Base-by-base conservation (phyloP, 768 basidiomycete species). In the Mycena epipterygia region DNA sequence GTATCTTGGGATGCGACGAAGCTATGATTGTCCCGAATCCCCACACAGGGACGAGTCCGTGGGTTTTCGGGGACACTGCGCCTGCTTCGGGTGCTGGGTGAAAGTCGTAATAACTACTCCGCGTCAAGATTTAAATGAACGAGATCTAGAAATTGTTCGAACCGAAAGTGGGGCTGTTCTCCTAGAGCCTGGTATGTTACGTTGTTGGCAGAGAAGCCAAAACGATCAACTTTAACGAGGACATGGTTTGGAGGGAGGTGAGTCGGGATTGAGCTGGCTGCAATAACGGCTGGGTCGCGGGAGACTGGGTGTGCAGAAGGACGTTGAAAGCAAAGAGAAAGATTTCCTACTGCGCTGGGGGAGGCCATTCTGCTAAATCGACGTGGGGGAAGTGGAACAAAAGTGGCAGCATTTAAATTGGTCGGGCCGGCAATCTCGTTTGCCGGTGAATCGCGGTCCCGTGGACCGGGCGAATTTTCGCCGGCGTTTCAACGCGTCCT, bases 171-270 rank as follows among this genome's bases (percentile, higher is more conserved):
- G 1, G 87, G 82, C 61, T 86, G 83, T 64, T 88, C 87, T n/a
- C 80, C 81, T 3, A 85, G 75, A 11, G 87, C 85, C 74, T 93
- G 90, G 76, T 93, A 93, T 19, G 92, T 91, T 23, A 93, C 70
- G 73, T 93, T 93, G 76, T 93, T 93, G 46, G 91, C 86, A 32
- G 90, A 91, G 77, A 90, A 93, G 5, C 91, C 91, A 75, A 93
- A 92, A 21, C 88, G 86, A 64, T 92, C 90, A 5, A 92, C 87
- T 61, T 81, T 82, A 65, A 91, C 81, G 19, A 91, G 74, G 44
- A 91, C 82, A 64, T 89, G 85, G 78, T 89, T 84, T 19, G 76
- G 64, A 12, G 85, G 85, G 23, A 81, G 32, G 9, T 63, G 56
- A 42, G 48, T 62, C 1, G 76, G 79, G 27, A 73, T 48, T 9